Percentiles rank a stretch among this genome's conserved stretches.
Conservation (phyloP, 2,329 filamentous ascomycete species). For the Cytospora chrysosperma region DNA sequence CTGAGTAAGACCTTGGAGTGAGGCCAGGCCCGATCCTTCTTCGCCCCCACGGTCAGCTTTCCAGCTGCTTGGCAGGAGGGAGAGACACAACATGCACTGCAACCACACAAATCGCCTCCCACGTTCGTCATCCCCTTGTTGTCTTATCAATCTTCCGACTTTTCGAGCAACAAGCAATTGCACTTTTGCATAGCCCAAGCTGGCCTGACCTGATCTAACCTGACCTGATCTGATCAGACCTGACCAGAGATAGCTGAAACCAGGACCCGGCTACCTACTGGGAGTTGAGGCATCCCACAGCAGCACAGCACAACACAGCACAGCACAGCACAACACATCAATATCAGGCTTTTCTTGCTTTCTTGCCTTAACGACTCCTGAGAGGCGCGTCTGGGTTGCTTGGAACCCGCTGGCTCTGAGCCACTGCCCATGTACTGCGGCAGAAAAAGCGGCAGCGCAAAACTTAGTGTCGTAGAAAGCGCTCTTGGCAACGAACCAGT, state of each 20-base stretch:
- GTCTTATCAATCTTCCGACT: background rate
- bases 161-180: background rate
- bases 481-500: background rate
- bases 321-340: background rate
- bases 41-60: too few relatives aligned
- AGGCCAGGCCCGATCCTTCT: background rate
- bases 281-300: background rate
- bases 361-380: background rate
- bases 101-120: background rate
- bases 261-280: background rate
- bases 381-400: background rate
- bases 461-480: background rate
- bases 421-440: background rate
- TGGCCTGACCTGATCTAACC: too few relatives aligned
- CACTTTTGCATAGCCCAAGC: background rate
- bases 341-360: background rate
- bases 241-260: too few relatives aligned
- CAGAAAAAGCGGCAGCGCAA: background rate
- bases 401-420: background rate
- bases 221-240: too few relatives aligned
- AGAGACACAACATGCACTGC: background rate
- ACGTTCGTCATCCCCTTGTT: background rate
- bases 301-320: background rate
- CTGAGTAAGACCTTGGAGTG: background rate
- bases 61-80: too few relatives aligned